Conservation (phyloP, 1,139 yeast species). For the Yamadazyma jaroonii region DNA sequence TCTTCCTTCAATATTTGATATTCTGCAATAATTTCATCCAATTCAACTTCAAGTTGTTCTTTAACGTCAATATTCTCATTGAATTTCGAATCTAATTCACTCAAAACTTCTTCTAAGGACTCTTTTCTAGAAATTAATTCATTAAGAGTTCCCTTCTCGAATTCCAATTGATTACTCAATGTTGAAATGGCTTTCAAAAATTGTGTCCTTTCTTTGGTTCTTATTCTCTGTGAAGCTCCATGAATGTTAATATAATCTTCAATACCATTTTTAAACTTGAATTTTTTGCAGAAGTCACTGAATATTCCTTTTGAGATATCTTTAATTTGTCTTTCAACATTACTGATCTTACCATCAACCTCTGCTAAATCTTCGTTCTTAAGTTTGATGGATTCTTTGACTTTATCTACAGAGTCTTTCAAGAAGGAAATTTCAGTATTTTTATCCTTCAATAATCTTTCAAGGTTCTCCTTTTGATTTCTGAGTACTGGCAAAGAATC, state of each 20-base stretch:
- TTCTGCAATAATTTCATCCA: conserved; percentile 51
- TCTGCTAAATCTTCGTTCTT: conserved; percentile 25
- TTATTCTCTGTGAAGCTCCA: conserved; percentile 57
- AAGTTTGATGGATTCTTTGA: conserved; percentile 17
- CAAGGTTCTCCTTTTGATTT: conserved; percentile 46
- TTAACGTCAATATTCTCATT: conserved; percentile 27
- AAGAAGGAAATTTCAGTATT: conserved; percentile 57
- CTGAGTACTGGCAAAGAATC: conserved; percentile 51
- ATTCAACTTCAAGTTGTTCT: conserved; percentile 29
- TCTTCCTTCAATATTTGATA: conserved; percentile 44
- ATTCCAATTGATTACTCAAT: conserved; percentile 57
- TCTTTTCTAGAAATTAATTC: conserved; percentile 48
- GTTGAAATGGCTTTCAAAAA: conserved; percentile 60
- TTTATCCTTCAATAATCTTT: conserved; percentile 53
- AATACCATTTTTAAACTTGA: conserved; percentile 52
- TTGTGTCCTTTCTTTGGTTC: conserved; percentile 63
- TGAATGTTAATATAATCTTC: conserved; percentile 67
- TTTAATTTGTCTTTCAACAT: conserved; percentile 27
- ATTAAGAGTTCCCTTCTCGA: conserved; percentile 56
- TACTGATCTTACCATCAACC: conserved; percentile 26
- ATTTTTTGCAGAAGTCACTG: conserved; percentile 49
- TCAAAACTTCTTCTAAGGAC: conserved; percentile 31
- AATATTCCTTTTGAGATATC: conserved; percentile 46
- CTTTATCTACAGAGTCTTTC: conserved; percentile 18
- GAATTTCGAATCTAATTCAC: conserved; percentile 30